A percentile compares a stretch with the other conserved stretches of the same genome.
Evolutionary conservation across 306 rosid species (phyloP).

Genomic region (Quercus ilex): DNA sequence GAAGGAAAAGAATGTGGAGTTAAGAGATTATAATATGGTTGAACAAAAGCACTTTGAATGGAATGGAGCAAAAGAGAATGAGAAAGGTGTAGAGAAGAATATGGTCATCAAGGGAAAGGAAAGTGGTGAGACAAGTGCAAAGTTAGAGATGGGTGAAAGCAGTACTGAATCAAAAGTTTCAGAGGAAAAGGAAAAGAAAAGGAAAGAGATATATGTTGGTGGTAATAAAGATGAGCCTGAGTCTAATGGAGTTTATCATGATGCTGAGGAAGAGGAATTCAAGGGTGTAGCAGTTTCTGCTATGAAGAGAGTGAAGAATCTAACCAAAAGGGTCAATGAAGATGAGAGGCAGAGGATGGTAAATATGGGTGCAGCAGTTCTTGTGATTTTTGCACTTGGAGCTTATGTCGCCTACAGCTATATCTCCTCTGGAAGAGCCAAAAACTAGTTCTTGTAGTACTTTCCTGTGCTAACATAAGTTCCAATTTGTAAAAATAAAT

Average conservation of each 20-base stretch:
- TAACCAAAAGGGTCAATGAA: slow-evolving; percentile 15
- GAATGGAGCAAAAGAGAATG: not conserved
- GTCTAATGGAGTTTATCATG: not conserved
- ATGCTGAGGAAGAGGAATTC: slow-evolving; percentile 18
- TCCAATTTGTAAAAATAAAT: not conserved
- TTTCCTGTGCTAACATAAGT: not conserved
- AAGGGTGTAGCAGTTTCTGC: slow-evolving; percentile 20
- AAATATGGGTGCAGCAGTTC: slow-evolving; percentile 50
- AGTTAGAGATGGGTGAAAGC: slow-evolving; percentile 2
- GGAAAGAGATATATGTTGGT: not conserved
- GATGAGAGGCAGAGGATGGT: slow-evolving; percentile 35
- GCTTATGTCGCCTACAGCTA: slow-evolving; percentile 33
- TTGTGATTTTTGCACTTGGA: slow-evolving; percentile 53
- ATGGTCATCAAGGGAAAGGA: slow-evolving; percentile 9
- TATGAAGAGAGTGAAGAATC: slow-evolving; percentile 21
- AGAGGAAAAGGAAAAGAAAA: slow-evolving; percentile 13
- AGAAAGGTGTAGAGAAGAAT: slow-evolving; percentile 10
- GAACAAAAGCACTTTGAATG: too few species aligned
- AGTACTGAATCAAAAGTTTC: slow-evolving; percentile 3
- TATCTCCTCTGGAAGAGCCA: slow-evolving; percentile 19
- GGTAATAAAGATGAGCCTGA: not conserved
- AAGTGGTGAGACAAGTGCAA: slow-evolving; percentile 13
- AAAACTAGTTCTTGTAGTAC: not conserved
- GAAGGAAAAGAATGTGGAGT: slow-evolving; percentile 9
- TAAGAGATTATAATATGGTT: not conserved